A percentile compares a stretch with the other conserved stretches of the same genome.
Conservation (phyloP, 176 grass and related monocot species). For the Zoysia japonica region DNA sequence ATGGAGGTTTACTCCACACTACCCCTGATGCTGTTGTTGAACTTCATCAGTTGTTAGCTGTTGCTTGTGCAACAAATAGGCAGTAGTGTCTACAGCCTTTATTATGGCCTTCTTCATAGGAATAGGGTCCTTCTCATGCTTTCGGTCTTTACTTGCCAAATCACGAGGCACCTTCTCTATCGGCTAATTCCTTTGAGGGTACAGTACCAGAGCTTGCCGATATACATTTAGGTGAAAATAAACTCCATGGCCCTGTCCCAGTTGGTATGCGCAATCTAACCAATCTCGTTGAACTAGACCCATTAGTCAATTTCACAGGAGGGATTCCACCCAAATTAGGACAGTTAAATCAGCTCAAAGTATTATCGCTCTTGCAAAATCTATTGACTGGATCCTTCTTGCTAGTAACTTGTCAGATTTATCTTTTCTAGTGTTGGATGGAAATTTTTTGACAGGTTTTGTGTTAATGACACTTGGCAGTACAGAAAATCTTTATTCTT, state of each 20-base stretch:
- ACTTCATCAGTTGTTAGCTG: too few species aligned
- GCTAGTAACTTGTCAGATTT: background rate
- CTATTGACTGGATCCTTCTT: background rate
- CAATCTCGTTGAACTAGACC: background rate
- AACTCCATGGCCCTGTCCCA: background rate
- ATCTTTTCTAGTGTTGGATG: background rate
- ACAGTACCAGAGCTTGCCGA: background rate
- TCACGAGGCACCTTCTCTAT: background rate
- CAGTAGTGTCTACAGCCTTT: too few species aligned
- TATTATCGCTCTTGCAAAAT: background rate
- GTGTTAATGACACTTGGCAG: too few species aligned
- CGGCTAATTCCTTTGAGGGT: background rate
- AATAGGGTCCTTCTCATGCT: too few species aligned
- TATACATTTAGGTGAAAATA: background rate
- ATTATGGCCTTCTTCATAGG: too few species aligned
- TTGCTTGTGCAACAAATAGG: too few species aligned
- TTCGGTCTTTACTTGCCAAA: background rate
- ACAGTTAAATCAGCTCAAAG: background rate
- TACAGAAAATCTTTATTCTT: background rate
- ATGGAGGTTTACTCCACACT: too few species aligned
- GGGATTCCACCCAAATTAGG: background rate
- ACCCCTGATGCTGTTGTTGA: too few species aligned
- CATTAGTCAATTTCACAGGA: background rate
- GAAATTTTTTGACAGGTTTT: background rate
- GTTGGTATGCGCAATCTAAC: background rate